Evolutionary conservation across 2,329 filamentous ascomycete species (phyloP), one percentile per base, ranked within the genome.

Genomic region (Zymoseptoria brevis): DNA sequence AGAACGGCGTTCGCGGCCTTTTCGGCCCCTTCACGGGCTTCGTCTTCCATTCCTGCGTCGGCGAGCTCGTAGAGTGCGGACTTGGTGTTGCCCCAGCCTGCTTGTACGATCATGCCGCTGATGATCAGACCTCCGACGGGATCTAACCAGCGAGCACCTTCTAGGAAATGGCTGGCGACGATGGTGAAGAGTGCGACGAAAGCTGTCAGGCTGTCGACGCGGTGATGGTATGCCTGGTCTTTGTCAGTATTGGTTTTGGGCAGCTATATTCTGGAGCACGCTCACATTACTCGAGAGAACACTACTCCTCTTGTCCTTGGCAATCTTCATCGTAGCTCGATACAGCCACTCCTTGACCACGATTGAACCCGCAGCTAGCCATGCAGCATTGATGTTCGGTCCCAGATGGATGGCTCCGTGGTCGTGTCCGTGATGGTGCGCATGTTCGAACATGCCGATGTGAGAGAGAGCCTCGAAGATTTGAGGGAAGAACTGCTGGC

Each of bases 271-370:
- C 13, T 30, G 3, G 11, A 53, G 51, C 22, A 22, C 26, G 62
- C 63, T 57, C 50, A 62, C 93, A 72, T 99, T 99, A 60, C 92
- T 96, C 48, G 93, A 92, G 22, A 99, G 84, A 60, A 99, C 91
- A 6, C 92, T 95, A 11, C 93, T 97, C 72, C 96, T 96, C 73
- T 93, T 89, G 75, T 96, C 90, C 68, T 86, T 86, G 52, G 94
- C 94, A 61, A 99, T 85, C 78, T 96, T 97, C 87, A 97, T 85
- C 94, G 93, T 99, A 64, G 93, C 90, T 79, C 88, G 87, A 73
- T 97, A 99, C 24, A 99, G 79, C 90, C 92, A 99, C 75, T 99
- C 94, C 76, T 99, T 99, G 69, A 97, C 79, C 24, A 90, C 75
- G 59, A 99, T 94, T 1, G 90, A 96, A 19, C 90, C 93, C 49